Conservation (phyloP, 2,329 filamentous ascomycete species). For the Colletotrichum eremochloae region DNA sequence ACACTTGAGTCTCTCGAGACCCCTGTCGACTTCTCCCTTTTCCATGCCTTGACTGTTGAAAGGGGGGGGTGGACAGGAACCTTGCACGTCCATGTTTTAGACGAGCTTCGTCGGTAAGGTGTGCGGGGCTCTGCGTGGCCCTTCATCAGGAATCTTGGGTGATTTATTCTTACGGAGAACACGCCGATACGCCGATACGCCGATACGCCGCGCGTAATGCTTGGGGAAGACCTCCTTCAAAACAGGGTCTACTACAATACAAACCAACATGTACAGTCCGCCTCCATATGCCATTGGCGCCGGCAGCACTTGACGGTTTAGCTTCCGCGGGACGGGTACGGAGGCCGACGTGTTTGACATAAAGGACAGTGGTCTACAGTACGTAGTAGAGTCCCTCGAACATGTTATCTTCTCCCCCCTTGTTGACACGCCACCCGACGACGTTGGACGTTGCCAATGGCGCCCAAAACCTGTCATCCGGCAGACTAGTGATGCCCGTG, state of each 20-base stretch:
- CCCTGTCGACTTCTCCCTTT: conserved; percentile 17
- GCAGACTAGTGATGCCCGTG: conserved; percentile 34
- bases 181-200: not conserved
- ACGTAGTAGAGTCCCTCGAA: not conserved
- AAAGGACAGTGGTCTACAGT: no score
- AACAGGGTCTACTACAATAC: no score
- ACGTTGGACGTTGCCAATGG: not conserved
- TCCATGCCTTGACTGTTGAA: conserved; percentile 7
- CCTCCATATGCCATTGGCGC: no score
- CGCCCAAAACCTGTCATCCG: not conserved
- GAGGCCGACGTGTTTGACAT: no score
- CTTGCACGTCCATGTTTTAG: not conserved
- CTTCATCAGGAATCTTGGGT: not conserved
- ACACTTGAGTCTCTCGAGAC: not conserved
- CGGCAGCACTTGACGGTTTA: no score
- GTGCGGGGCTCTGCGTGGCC: conserved; percentile 12
- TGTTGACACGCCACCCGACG: conserved; percentile 4
- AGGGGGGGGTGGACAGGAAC: not conserved
- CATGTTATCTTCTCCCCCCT: not conserved
- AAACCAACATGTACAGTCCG: no score
- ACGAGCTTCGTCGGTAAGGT: not conserved
- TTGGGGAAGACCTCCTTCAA: not conserved
- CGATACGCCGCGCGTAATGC: not conserved
- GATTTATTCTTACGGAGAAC: not conserved
- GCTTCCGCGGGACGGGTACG: no score